Evolutionary conservation across 2,329 filamentous ascomycete species (phyloP).

Genomic region (Lachnellula cervina): DNA sequence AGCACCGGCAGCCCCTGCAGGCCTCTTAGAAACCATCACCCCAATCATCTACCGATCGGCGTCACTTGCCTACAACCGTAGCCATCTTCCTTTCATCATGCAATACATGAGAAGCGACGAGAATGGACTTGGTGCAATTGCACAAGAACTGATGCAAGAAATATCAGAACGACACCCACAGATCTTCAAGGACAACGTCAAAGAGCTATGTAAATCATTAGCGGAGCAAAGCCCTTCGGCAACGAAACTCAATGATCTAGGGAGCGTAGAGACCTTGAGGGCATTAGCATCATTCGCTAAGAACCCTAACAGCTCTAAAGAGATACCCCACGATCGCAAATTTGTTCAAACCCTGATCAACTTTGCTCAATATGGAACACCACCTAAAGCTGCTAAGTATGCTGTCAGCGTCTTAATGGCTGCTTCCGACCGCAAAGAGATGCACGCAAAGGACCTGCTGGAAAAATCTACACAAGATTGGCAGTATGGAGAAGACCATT

Average conservation of each 20-base stretch:
- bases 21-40: conserved; percentile 71
- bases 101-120: conserved; percentile 81
- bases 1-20: conserved; percentile 51
- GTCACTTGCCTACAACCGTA: conserved; percentile 86
- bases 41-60: conserved; percentile 80
- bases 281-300: conserved; percentile 89
- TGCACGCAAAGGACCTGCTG: conserved; percentile 79
- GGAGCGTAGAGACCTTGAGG: conserved; percentile 85
- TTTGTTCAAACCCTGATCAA: conserved; percentile 76
- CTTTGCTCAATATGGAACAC: conserved; percentile 78
- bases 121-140: conserved; percentile 68
- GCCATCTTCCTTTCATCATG: conserved; percentile 87
- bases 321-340: conserved; percentile 75
- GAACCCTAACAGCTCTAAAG: conserved; percentile 64
- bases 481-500: conserved; percentile 66
- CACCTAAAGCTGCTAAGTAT: conserved; percentile 83
- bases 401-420: conserved; percentile 86
- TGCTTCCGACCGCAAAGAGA: conserved; percentile 65
- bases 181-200: conserved; percentile 87
- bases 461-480: conserved; percentile 70
- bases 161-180: conserved; percentile 87
- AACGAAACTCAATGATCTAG: conserved; percentile 61
- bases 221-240: conserved; percentile 72
- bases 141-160: conserved; percentile 85
- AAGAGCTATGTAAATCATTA: conserved; percentile 83